Percentiles rank a stretch among this genome's conserved stretches.
phyloP scores from a whole-genome alignment of 169 alveolate species.

The Eimeria brunetti region DNA sequence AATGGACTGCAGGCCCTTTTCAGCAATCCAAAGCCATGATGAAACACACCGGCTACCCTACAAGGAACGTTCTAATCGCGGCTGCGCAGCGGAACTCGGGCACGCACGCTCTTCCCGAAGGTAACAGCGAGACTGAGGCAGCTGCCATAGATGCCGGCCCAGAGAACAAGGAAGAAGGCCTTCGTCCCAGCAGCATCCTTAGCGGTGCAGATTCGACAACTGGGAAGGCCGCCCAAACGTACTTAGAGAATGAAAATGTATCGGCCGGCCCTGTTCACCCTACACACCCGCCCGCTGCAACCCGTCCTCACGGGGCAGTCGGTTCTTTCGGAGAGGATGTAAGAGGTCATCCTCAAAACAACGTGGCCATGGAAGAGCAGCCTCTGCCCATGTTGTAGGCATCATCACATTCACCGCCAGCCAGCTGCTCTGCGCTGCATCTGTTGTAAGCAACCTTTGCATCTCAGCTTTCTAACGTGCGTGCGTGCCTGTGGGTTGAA shows the following conservation, averaged over 20 bases:
- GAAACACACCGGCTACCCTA: background rate
- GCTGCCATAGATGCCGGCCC: background rate
- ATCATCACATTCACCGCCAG: conserved; percentile 40
- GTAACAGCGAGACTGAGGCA: background rate
- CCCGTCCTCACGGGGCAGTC: conserved; percentile 2
- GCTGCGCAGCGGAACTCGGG: background rate
- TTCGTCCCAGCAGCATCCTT: background rate
- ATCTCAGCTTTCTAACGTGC: background rate
- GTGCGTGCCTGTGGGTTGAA: background rate
- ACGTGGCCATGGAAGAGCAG: conserved; percentile 45
- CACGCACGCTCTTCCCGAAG: background rate
- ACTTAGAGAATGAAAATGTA: background rate
- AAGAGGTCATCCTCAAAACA: conserved; percentile 10
- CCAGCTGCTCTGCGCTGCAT: conserved; percentile 6
- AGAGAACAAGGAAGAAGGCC: background rate
- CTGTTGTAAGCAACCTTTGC: conserved; percentile 18
- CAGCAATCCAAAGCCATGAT: background rate
- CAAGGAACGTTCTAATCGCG: background rate
- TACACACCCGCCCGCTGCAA: background rate
- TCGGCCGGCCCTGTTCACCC: background rate
- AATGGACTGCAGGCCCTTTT: background rate
- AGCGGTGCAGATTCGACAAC: background rate
- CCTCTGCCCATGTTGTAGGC: conserved; percentile 57
- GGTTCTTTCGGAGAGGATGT: background rate
- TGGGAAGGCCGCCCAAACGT: background rate